Base-by-base conservation (phyloP, 495 filamentous ascomycete genomes). In the Lophiotrema nucula region DNA sequence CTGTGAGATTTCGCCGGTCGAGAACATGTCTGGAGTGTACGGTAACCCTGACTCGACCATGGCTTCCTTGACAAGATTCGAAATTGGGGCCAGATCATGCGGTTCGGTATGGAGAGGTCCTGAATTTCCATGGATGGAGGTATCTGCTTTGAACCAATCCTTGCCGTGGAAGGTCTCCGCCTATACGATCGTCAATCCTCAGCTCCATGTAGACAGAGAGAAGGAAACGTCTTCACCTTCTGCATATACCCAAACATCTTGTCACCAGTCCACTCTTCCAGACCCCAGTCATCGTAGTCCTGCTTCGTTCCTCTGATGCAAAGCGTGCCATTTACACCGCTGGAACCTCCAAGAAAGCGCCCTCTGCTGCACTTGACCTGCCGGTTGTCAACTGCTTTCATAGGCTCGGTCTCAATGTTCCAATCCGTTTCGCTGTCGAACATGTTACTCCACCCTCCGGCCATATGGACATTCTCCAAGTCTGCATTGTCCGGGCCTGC, bases 321-420 rank as follows among this genome's bases (percentile, higher is more conserved):
- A 11, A 81, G 70, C 18, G 77, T 78, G 47, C 86, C 87, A 68
- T 89, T 89, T 53, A 88, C 80, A 15, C 79, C 79, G 28, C 72
- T 82, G 21, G 76, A 76, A 0, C 85, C 86, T 2, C 84, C 84
- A 0, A 89, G 70, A 1, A 80, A 80, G 13, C 76, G 76, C 0
- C 84, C 84, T 10, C 83, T 77, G 41, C 38, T 63, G 47, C 56
- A 37, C 28, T 58, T 52, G 16, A 65, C 51, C 18, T 49, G 53
- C 19, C 60, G 58, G n/a, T 46, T 31, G 35, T 66, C 35, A 3
- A 66, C 18, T 13, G 37, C 47, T 4, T n/a, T 13, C 28, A 52
- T 56, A 13, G 60, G 67, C 26, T 56, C 53, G 19, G 55, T 66
- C n/a, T 56, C 27, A 42, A 69, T 61, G 41, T 62, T 67, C 64